phyloP scores from a whole-genome alignment of 306 rosid species.

The Vachellia pachyceras region DNA sequence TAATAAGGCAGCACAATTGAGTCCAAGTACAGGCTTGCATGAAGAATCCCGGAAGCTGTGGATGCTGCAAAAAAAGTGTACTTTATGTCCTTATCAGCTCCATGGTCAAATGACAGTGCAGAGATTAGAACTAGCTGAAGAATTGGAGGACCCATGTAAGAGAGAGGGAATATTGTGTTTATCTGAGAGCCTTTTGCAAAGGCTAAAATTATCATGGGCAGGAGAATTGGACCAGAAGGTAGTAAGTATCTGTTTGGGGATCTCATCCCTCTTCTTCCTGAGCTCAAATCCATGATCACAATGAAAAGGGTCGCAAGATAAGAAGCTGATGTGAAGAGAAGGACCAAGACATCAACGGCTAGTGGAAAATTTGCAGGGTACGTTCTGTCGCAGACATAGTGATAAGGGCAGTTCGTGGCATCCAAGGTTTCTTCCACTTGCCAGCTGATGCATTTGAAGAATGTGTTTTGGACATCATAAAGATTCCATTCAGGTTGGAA shows the following conservation, averaged over 20 bases:
- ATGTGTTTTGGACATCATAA: constrained; percentile 52
- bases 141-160: constrained; percentile 75
- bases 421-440: constrained; percentile 89
- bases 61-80: constrained; percentile 76
- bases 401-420: constrained; percentile 75
- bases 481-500: constrained; percentile 53
- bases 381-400: constrained; percentile 78
- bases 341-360: constrained; percentile 57
- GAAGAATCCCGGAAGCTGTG: constrained; percentile 82
- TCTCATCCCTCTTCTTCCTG: constrained; percentile 38
- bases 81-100: constrained; percentile 55
- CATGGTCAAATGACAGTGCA: constrained; percentile 66
- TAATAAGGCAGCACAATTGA: constrained; percentile 77
- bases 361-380: constrained; percentile 71
- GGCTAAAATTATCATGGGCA: constrained; percentile 71
- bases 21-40: constrained; percentile 81
- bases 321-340: constrained; percentile 58
- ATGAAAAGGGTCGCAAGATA: constrained; percentile 67
- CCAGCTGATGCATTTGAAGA: constrained; percentile 94
- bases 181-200: constrained; percentile 77
- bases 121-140: constrained; percentile 76
- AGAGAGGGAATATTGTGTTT: constrained; percentile 70
- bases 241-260: constrained; percentile 53
- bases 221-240: constrained; percentile 85
- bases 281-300: constrained; percentile 48